Conservation (phyloP, 169 alveolate genomes). For the Eimeria maxima region DNA sequence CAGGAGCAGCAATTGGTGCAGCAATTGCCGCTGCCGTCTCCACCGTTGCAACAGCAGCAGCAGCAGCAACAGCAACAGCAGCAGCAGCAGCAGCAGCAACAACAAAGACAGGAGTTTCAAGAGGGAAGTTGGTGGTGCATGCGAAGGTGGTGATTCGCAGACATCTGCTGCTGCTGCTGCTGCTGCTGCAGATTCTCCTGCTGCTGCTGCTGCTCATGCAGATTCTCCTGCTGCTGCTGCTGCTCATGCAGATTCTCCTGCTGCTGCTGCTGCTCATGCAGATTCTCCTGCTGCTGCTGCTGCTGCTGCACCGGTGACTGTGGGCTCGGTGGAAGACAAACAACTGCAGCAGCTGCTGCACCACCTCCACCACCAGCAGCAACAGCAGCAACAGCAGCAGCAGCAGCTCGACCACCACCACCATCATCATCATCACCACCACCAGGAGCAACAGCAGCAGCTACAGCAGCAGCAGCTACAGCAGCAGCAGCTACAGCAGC, state of each 20-base stretch:
- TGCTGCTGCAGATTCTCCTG: too few relatives aligned
- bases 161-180: neutral
- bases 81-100: too few relatives aligned
- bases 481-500: neutral
- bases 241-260: too few relatives aligned
- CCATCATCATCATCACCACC: neutral
- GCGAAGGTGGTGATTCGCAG: neutral
- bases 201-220: too few relatives aligned
- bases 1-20: neutral
- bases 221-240: too few relatives aligned
- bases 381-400: slow-evolving; percentile 13
- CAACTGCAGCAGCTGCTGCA: too few relatives aligned
- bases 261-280: too few relatives aligned
- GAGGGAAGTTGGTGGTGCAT: neutral
- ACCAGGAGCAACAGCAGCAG: slow-evolving; percentile 14
- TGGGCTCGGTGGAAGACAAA: neutral
- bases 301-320: neutral
- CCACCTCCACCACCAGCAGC: too few relatives aligned
- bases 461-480: neutral
- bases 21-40: neutral
- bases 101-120: too few relatives aligned
- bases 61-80: slow-evolving; percentile 43
- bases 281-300: too few relatives aligned
- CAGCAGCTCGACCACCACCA: neutral
- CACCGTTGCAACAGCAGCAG: neutral